Base-by-base conservation (phyloP, 2,329 filamentous ascomycete genomes). In the Aspergillus neotritici region DNA sequence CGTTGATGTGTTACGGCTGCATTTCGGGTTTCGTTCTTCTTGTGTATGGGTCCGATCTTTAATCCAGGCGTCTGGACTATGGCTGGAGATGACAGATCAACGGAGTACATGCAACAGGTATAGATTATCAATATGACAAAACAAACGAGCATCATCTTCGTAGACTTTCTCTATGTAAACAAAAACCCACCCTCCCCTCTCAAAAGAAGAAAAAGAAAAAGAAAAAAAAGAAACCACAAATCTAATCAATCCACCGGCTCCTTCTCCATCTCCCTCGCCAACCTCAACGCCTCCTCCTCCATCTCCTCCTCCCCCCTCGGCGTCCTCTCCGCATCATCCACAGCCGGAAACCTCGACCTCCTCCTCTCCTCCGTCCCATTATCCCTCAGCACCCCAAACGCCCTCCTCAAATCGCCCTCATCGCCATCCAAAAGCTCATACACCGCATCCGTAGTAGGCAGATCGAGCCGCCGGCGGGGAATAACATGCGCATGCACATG, bases 401-500 rank as follows among this genome's bases (percentile, higher is more conserved):
- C 82, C 31, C 76, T 79, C 5, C 84, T 86, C 11, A 97, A 72
- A 68, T 97, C 86, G 1, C 90, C 91, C 51, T 88, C 84, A 66
- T 94, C 86, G 21, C 78, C 79, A 58, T 94, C 87, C 73, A 98
- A 78, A 69, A 81, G 76, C 50, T 82, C 79, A 68, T 98, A 97
- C 40, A 98, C 78, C 47, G 79, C 80, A 66, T 95, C 90, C 7
- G 74, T 78, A 64, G 75, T 61, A 41, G 81, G 75, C 31, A 82
- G 59, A 66, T 84, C 80, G 7, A 69, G 77, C 45, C 70, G 72
- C 46, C 72, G 72, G 30, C 90, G 73, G 14, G 90, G 90, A 41
- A 96, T 91, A 37, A 96, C 79, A 70, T 98, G 93, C 17, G 89
- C 86, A 69, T 98, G 93, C 11, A 96, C 82, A 69, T 98, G 93